Evolutionary conservation across 225 moss, liverwort and hornwort species (phyloP).

Genomic region (Climacium dendroides): DNA sequence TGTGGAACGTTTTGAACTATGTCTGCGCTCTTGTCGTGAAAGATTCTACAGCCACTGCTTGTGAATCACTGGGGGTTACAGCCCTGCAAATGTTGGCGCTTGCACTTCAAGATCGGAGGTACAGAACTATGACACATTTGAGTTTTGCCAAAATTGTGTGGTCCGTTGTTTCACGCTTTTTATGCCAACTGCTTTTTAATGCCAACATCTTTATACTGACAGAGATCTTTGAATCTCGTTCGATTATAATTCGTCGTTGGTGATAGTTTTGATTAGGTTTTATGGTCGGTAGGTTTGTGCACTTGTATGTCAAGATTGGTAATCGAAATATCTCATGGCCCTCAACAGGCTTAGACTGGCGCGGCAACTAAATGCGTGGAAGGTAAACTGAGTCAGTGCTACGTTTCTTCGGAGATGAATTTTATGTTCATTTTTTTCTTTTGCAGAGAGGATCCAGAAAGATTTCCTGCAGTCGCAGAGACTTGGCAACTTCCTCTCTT

Average conservation of each 20-base stretch:
- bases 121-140: background rate
- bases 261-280: background rate
- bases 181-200: background rate
- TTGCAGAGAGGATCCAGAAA: slow-evolving; percentile 18
- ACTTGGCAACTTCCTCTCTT: slow-evolving; percentile 9
- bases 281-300: background rate
- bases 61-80: slow-evolving; percentile 84
- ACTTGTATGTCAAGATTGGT: background rate
- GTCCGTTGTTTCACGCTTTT: background rate
- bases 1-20: slow-evolving; percentile 84
- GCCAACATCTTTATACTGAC: background rate
- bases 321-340: background rate
- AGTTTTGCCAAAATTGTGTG: background rate
- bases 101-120: slow-evolving; percentile 71
- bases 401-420: background rate
- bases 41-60: slow-evolving; percentile 70
- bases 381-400: background rate
- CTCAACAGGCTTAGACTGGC: background rate
- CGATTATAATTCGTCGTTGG: background rate
- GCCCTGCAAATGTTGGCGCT: slow-evolving; percentile 81
- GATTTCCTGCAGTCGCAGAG: slow-evolving; percentile 2
- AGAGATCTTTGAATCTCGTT: background rate
- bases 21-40: slow-evolving; percentile 57
- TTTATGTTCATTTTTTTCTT: background rate
- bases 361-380: background rate